Base-by-base conservation (phyloP, 495 filamentous ascomycete genomes). In the Staphylotrichum tortipilum region DNA sequence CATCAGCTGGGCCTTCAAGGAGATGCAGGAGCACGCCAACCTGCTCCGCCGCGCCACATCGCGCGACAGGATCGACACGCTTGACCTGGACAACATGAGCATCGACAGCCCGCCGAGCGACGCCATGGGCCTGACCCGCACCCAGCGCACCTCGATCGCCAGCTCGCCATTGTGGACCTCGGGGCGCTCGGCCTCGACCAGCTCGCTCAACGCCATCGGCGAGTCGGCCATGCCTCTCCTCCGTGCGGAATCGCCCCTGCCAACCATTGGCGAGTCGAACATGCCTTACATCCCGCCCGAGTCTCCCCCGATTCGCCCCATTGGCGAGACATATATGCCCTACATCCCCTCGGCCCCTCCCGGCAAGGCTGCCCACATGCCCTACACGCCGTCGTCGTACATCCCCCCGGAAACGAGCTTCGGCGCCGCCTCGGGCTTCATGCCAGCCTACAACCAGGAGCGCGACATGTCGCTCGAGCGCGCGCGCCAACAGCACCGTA, bases 1-100 rank as follows among this genome's bases (percentile, higher is more conserved):
- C 57, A 59, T 68, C 44, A 62, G 70, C 61, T 71, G 77, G 75
- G 67, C 68, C 10, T 66, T 74, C 57, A 74, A 71, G 59, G 71
- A 73, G 54, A 75, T 75, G 71, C 69, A 73, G 34, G 69, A 71
- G 43, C 72, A 76, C 47, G 66, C 67, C 37, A 63, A 67, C 30
- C 57, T 63, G 55, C 33, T 69, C 37, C 47, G 54, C 30, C 22
- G 52, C 17, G 44, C 2, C 22, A 19, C 53, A 17, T 51, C 36
- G 2, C 37, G 23, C 30, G 56, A 55, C 26, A 53, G 60, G 40
- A 57, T 59, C 41, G 66, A 58, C 50, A 72, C 62, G 50, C 55
- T 64, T 33, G 65, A 68, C 15, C 50, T 68, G 14, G 73, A 73
- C 59, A 61, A 67, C 41, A 67, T 72, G 61, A 70, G 68, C 49